Conservation (phyloP, 306 rosid genomes). For the Glycine soja region DNA sequence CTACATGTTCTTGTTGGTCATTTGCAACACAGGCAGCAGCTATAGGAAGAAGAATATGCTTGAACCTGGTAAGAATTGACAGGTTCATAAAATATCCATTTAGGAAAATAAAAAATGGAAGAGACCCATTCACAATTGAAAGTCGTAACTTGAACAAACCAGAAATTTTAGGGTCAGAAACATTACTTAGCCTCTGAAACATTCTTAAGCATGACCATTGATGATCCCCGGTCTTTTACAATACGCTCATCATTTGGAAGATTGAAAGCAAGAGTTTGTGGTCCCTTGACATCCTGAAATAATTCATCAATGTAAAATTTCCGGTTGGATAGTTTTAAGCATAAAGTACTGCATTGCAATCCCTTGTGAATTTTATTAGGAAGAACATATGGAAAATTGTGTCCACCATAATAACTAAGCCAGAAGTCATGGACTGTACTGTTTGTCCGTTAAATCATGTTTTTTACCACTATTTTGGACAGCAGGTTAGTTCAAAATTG, state of each 20-base stretch:
- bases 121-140: conserved; percentile 38
- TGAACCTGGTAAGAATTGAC: conserved; percentile 68
- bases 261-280: conserved; percentile 96
- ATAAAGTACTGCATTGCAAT: conserved; percentile 12
- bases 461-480: not conserved
- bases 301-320: conserved; percentile 42
- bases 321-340: conserved; percentile 22
- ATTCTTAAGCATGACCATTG: conserved; percentile 99
- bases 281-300: conserved; percentile 93
- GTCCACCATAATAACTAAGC: conserved; percentile 39
- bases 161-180: conserved; percentile 41
- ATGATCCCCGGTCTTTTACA: conserved; percentile 85
- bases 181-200: conserved; percentile 94
- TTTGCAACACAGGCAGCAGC: conserved; percentile 70
- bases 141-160: conserved; percentile 32
- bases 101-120: conserved; percentile 18
- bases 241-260: conserved; percentile 95
- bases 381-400: not conserved
- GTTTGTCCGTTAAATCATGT: conserved; percentile 18
- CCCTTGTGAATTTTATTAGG: not conserved
- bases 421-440: conserved; percentile 26
- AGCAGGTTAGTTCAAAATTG: conserved; percentile 24
- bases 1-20: conserved; percentile 81
- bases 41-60: conserved; percentile 88
- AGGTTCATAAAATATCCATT: conserved; percentile 29